Evolutionary conservation across 2,329 filamentous ascomycete species (phyloP), one percentile per base, ranked within the genome.

Genomic region (Clonostachys chloroleuca): DNA sequence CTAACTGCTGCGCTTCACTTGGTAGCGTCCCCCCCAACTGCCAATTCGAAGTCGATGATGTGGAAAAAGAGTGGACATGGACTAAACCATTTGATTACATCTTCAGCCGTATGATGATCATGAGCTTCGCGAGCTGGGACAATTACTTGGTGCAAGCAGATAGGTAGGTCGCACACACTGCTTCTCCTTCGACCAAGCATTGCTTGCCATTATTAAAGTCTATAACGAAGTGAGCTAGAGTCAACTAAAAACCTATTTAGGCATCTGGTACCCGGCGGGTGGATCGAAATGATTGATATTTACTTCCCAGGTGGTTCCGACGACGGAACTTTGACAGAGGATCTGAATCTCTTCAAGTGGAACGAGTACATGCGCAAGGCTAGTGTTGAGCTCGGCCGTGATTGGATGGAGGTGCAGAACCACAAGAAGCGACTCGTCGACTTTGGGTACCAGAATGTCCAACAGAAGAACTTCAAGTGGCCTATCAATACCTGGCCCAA

Each of bases 401-500:
- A 59, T 1, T 54, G 59, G 1, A 47, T 42, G 24, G 59, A 59
- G 0, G 61, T 57, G 2, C 55, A 54, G 1, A 45, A 50, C 13
- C 58, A 59, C 20, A 56, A 60, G 24, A 49, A 50, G 5, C 65
- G 60, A 58, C 52, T 69, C 14, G 52, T 50, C 18, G 58, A 61
- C 2, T 62, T 57, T 4, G 68, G 69, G 1, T 71, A 72, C 42
- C 41, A 52, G 6, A 63, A 66, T 41, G 52, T 68, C 14, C 54
- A 54, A 1, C 58, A 66, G 35, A 54, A 52, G 4, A 34, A 54
- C 7, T 62, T 58, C 49, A 63, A 62, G 47, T 49, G 62, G 37
- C 66, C 66, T 0, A 57, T 63, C 10, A 65, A 64, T 0, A 54
- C 61, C 1, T 73, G 69, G 68, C 52, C 67, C 5, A 66, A 63